Evolutionary conservation across 176 grass and related monocot species (phyloP).

Genomic region (Chloris gayana): DNA sequence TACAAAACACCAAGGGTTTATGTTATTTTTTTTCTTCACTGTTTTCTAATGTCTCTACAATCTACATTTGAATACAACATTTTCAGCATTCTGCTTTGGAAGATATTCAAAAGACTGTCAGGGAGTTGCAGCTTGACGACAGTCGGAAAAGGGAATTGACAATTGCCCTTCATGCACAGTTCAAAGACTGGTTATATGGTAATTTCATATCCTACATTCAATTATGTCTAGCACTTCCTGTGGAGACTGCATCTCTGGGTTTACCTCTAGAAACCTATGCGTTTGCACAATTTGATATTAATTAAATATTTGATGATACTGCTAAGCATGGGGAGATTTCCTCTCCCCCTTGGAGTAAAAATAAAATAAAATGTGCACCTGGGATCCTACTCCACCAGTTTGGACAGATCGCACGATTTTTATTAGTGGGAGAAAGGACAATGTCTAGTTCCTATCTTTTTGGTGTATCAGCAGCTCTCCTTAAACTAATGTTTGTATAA

Average conservation of each 20-base stretch:
- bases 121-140: constrained; percentile 85
- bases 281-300: background rate
- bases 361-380: background rate
- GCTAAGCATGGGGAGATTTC: background rate
- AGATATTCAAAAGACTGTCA: constrained; percentile 73
- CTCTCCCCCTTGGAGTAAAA: background rate
- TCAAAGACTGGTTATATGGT: constrained; percentile 99
- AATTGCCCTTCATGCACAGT: constrained; percentile 83
- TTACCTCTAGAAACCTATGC: background rate
- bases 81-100: constrained; percentile 73
- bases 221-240: background rate
- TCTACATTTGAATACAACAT: constrained; percentile 8
- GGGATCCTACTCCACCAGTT: background rate
- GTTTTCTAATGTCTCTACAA: background rate
- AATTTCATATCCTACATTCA: constrained; percentile 29
- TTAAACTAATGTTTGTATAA: background rate
- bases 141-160: constrained; percentile 83
- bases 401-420: background rate
- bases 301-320: background rate
- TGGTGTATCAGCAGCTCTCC: background rate
- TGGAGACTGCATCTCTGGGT: background rate
- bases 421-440: background rate
- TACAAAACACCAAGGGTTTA: background rate
- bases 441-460: background rate
- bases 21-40: background rate